Percentiles rank a stretch among this genome's conserved stretches.
Evolutionary conservation across 768 basidiomycete species (phyloP).

Genomic region (Agaricus blazei): DNA sequence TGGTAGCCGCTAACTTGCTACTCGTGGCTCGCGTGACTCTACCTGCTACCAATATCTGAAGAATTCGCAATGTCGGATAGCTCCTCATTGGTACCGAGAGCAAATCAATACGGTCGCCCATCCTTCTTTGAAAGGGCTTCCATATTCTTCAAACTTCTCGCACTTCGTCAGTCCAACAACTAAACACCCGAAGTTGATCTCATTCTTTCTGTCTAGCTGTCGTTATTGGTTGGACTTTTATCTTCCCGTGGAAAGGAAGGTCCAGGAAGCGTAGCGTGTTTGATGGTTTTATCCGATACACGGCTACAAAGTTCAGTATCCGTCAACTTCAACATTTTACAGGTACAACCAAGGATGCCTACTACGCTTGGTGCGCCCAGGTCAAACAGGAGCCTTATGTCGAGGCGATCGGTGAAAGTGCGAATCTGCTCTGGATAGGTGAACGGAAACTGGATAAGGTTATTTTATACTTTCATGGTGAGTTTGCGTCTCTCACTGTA

Average conservation of each 20-base stretch:
- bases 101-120: constrained; percentile 5
- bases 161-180: constrained; percentile 5
- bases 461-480: constrained; percentile 12
- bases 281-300: background rate
- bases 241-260: constrained; percentile 5
- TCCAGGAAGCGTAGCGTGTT: constrained; percentile 3
- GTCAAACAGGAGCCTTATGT: background rate
- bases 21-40: too few species aligned
- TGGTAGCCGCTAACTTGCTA: too few species aligned
- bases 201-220: background rate
- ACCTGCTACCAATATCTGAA: background rate
- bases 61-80: constrained; percentile 4
- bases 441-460: constrained; percentile 15
- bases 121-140: constrained; percentile 4
- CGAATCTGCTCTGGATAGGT: constrained; percentile 14
- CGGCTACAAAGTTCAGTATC: constrained; percentile 1
- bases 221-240: constrained; percentile 1
- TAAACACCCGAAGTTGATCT: background rate
- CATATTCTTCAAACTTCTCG: constrained; percentile 4
- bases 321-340: constrained; percentile 1
- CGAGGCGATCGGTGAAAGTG: constrained; percentile 11
- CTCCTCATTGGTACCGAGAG: constrained; percentile 2
- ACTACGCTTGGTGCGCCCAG: background rate
- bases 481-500: too few species aligned
- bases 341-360: background rate